A percentile compares a stretch with the other conserved stretches of the same genome.
Evolutionary conservation across 2,329 filamentous ascomycete genomes (phyloP).

Genomic region (Pseudogymnoascus sp.): DNA sequence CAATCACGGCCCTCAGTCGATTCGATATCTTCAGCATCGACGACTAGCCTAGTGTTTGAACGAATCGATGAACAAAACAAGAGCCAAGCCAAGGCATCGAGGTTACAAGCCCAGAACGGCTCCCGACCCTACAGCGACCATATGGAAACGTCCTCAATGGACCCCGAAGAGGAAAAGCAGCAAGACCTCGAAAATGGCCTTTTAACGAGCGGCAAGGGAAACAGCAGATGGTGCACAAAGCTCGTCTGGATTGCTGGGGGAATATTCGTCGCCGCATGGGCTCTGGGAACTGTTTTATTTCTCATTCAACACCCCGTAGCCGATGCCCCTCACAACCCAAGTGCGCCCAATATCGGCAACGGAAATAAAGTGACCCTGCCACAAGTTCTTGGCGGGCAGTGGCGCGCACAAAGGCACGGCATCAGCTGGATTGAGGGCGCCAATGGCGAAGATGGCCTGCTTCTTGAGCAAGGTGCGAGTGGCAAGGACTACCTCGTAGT

Average conservation of each 20-base stretch:
- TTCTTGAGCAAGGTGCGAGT: constrained; percentile 62
- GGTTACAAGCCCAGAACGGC: not conserved
- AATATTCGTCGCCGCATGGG: constrained; percentile 61
- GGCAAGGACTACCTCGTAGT: constrained; percentile 74
- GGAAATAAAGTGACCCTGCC: constrained; percentile 69
- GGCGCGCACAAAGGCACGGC: constrained; percentile 54
- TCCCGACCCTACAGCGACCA: constrained; percentile 1
- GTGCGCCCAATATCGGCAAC: constrained; percentile 54
- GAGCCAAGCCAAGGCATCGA: constrained; percentile 20
- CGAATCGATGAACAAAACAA: constrained; percentile 52
- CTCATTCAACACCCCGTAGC: constrained; percentile 53
- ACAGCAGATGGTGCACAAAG: not conserved
- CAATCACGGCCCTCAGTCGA: constrained; percentile 23
- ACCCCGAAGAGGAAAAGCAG: constrained; percentile 41
- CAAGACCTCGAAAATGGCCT: constrained; percentile 29
- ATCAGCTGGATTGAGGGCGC: constrained; percentile 74
- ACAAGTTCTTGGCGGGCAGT: constrained; percentile 60
- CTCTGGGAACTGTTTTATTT: constrained; percentile 60
- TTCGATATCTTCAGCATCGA: constrained; percentile 71
- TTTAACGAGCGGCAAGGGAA: constrained; percentile 33
- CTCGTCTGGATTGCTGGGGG: constrained; percentile 51
- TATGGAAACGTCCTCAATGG: constrained; percentile 23
- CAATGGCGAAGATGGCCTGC: constrained; percentile 71
- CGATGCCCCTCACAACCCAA: constrained; percentile 59
- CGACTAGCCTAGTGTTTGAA: constrained; percentile 75